Evolutionary conservation across 1,284 basidiomycete species (phyloP).

Genomic region (Vanrija sp.): DNA sequence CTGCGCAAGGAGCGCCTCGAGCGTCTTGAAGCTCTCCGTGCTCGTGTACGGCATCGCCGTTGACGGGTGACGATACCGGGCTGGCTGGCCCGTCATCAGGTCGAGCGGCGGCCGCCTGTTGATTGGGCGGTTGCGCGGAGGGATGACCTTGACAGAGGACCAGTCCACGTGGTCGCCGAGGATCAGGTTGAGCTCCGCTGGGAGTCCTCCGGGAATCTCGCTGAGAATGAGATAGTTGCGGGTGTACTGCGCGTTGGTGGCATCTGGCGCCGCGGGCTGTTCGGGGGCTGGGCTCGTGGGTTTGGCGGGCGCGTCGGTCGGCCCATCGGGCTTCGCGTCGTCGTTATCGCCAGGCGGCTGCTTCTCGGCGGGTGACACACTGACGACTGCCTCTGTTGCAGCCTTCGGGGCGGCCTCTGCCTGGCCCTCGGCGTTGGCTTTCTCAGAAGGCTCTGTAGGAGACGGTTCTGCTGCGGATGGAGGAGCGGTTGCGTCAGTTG

Average conservation of each 20-base stretch:
- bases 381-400: no score
- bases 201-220: slow-evolving; percentile 45
- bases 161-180: slow-evolving; percentile 53
- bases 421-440: no score
- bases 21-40: slow-evolving; percentile 45
- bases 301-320: no score
- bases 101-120: slow-evolving; percentile 44
- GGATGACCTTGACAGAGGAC: slow-evolving; percentile 46
- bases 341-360: no score
- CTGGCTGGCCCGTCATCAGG: slow-evolving; percentile 52
- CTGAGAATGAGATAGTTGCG: slow-evolving; percentile 51
- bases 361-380: no score
- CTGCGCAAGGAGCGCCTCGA: slow-evolving; percentile 34
- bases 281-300: background rate
- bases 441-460: no score
- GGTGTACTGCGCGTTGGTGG: slow-evolving; percentile 28
- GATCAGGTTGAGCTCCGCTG: slow-evolving; percentile 48
- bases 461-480: no score
- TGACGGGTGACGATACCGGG: slow-evolving; percentile 51
- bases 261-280: background rate
- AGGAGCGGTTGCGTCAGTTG: no score
- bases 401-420: no score
- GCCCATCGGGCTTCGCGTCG: no score
- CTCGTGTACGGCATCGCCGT: slow-evolving; percentile 50
- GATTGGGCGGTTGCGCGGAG: slow-evolving; percentile 47